Conservation (phyloP, 257 asterid species). For the Lavandula angustifolia region DNA sequence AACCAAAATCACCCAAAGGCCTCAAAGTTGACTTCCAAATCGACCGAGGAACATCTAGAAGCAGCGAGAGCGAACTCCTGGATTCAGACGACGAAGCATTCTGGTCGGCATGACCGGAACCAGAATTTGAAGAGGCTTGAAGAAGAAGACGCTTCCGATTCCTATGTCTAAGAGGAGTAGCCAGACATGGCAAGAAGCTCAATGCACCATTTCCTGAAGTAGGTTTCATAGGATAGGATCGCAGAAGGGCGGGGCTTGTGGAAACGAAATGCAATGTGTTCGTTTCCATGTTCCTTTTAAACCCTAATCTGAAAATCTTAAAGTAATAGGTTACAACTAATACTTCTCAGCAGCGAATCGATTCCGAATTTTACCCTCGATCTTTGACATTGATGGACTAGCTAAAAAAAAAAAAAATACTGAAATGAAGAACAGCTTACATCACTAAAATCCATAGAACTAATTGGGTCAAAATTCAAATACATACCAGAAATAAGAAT, state of each 20-base stretch:
- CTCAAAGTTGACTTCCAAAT: slow-evolving; percentile 82
- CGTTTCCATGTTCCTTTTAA: slow-evolving; percentile 49
- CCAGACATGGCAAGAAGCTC: slow-evolving; percentile 47
- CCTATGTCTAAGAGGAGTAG: slow-evolving; percentile 34
- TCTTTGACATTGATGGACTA: slow-evolving; percentile 16
- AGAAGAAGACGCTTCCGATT: slow-evolving; percentile 39
- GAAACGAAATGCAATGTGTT: slow-evolving; percentile 50
- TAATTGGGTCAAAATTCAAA: background rate
- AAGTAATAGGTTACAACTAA: slow-evolving; percentile 8
- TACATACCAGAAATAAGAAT: background rate
- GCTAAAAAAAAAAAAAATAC: background rate
- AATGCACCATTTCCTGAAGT: slow-evolving; percentile 37
- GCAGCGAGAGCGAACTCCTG: slow-evolving; percentile 51
- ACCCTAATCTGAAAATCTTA: slow-evolving; percentile 11
- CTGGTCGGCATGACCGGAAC: slow-evolving; percentile 42
- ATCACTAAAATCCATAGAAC: background rate
- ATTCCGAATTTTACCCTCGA: slow-evolving; percentile 10
- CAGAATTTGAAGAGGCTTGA: slow-evolving; percentile 52
- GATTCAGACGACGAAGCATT: slow-evolving; percentile 45
- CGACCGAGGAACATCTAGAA: slow-evolving; percentile 60
- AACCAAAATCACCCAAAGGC: slow-evolving; percentile 92
- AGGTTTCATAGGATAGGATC: slow-evolving; percentile 39
- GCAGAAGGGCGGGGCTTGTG: slow-evolving; percentile 42
- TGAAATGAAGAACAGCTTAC: slow-evolving; percentile 21
- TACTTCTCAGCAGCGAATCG: slow-evolving; percentile 17